Evolutionary conservation across 2,329 filamentous ascomycete species (phyloP), one percentile per base, ranked within the genome.

Genomic region (Ustulina deusta): DNA sequence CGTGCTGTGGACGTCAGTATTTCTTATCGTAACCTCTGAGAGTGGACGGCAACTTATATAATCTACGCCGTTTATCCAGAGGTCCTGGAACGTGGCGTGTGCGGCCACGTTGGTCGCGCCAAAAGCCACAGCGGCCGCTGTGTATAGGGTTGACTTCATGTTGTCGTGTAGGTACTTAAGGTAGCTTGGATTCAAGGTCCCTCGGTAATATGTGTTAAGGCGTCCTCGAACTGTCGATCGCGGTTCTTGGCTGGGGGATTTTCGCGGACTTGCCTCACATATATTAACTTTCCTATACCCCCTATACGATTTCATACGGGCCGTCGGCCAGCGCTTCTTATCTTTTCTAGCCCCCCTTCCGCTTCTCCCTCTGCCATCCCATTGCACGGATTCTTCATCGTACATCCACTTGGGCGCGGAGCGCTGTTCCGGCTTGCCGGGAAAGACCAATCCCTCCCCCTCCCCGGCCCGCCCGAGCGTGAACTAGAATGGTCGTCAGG

Each of bases 81-180:
- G 78, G 40, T 84, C 77, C 69, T 87, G 85, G 78, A 86, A 87
- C 44, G 81, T 84, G 55, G 85, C 83, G 66, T 88, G 86, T 46
- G 80, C 81, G 49, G 81, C 74, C 10, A 80, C 82, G 20, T 78
- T 69, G 13, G 75, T 74, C 7, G 78, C 79, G 46, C 77, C 75
- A 25, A 83, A 64, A 20, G 77, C 79, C 20, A 76, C 73, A 10
- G 78, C 61, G 15, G 74, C 71, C 29, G 77, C 70, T 34, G 63
- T 34, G 48, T 78, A 57, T 38, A 79, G 46, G 29, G 74, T 73
- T 4, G 77, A 77, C 75, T 79, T 83, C 81, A 83, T 83, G 20
- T n/a, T 73, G 51, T n/a, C 20, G n/a, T 29, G 7, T 9, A n/a
- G n/a, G n/a, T n/a, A n/a, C n/a, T n/a, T n/a, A n/a, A n/a, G n/a